A percentile compares a stretch with the other conserved stretches of the same genome.
These are phyloP conservation scores for Quercus lobata DNA, from an alignment of 331 rosid genomes.

Conservation along the genomic window DNA sequence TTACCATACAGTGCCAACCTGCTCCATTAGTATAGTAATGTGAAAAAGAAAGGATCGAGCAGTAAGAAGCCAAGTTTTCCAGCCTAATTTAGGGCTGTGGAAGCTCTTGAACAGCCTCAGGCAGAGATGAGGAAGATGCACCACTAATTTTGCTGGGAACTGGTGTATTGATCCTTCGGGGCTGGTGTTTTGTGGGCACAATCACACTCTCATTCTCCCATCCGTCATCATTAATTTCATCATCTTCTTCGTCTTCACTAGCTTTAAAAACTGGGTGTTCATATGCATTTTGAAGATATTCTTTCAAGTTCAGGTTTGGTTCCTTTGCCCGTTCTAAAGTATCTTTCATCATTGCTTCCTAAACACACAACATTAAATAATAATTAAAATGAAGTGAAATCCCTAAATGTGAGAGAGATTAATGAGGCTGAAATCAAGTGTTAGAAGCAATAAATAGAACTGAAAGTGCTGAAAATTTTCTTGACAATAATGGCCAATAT, in stretches of 20 bases:
- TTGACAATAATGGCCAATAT: no score
- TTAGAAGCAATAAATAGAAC: background rate
- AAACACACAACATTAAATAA: background rate
- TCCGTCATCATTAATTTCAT: constrained; percentile 14
- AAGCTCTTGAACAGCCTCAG: constrained; percentile 28
- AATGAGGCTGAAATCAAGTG: no score
- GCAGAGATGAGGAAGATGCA: constrained; percentile 41
- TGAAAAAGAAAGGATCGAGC: constrained; percentile 12
- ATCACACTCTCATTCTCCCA: constrained; percentile 50
- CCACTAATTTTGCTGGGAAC: constrained; percentile 55
- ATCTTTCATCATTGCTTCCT: constrained; percentile 96
- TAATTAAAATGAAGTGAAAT: background rate
- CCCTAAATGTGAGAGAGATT: background rate
- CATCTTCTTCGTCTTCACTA: constrained; percentile 30
- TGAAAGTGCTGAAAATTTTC: background rate
- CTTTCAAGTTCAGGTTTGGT: constrained; percentile 71
- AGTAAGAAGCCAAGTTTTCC: background rate
- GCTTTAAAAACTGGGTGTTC: constrained; percentile 70
- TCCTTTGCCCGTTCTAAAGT: constrained; percentile 73
- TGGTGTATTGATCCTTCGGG: constrained; percentile 68
- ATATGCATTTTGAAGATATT: constrained; percentile 62
- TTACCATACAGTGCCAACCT: background rate
- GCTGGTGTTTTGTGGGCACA: constrained; percentile 75
- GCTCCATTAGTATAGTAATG: no score
- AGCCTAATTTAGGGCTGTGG: constrained; percentile 9